Evolutionary conservation across 192 early-diverging fungal genomes (phyloP).

Genomic region (Rhizophagus clarus): DNA sequence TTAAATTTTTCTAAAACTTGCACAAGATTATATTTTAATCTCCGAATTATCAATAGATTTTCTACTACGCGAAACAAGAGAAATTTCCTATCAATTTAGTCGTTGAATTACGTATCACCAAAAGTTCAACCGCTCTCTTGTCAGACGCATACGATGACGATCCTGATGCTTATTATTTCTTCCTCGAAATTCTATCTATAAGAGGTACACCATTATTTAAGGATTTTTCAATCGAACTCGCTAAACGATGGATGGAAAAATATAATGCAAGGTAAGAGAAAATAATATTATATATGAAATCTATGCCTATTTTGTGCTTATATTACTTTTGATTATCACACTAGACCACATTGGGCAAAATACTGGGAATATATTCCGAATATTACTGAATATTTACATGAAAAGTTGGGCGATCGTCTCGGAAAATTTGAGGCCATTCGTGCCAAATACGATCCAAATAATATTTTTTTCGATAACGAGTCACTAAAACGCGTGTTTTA

Average conservation of each 20-base stretch:
- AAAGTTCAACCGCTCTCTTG: slow-evolving; percentile 32
- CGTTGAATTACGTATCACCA: slow-evolving; percentile 40
- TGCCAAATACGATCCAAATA: slow-evolving; percentile 39
- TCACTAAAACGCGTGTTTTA: not conserved
- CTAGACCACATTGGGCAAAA: slow-evolving; percentile 42
- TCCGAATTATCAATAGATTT: too few species aligned
- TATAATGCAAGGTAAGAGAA: slow-evolving; percentile 24
- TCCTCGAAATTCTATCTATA: slow-evolving; percentile 35
- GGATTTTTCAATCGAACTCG: slow-evolving; percentile 37
- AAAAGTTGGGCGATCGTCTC: slow-evolving; percentile 11
- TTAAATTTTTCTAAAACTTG: too few species aligned
- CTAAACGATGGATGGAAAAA: slow-evolving; percentile 36
- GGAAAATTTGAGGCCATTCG: slow-evolving; percentile 39
- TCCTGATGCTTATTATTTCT: slow-evolving; percentile 36
- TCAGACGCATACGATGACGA: slow-evolving; percentile 38
- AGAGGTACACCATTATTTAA: slow-evolving; percentile 30
- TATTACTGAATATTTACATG: slow-evolving; percentile 36
- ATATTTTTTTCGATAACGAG: slow-evolving; percentile 35
- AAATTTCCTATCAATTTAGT: slow-evolving; percentile 32
- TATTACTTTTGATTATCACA: too few species aligned
- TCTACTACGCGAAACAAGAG: too few species aligned
- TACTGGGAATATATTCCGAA: slow-evolving; percentile 42
- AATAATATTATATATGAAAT: too few species aligned
- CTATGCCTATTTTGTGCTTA: too few species aligned
- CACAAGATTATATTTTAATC: too few species aligned